These are phyloP conservation scores for Sugiyamaella japonica DNA, from an alignment of 1,139 yeast species.

Conservation along the genomic window DNA sequence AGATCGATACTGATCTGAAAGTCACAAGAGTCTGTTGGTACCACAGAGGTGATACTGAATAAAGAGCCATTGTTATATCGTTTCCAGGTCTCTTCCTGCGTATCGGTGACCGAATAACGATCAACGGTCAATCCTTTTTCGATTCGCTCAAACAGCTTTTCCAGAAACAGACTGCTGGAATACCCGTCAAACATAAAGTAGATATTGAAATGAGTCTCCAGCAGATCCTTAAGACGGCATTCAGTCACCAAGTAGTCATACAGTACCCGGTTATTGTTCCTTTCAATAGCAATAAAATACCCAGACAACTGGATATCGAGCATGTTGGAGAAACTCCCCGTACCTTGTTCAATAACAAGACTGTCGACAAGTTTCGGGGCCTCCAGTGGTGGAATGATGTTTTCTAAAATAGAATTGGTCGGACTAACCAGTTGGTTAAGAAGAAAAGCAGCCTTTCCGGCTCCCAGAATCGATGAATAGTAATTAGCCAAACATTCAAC, in stretches of 20 bases:
- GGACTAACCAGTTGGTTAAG: neutral
- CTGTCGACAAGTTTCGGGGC: neutral
- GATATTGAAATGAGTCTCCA: conserved; percentile 18
- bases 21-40: neutral
- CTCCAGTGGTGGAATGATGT: neutral
- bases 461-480: conserved; percentile 1
- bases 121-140: conserved; percentile 12
- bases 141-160: conserved; percentile 9
- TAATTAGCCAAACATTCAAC: neutral
- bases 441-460: conserved; percentile 15
- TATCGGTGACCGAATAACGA: conserved; percentile 20
- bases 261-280: conserved; percentile 5
- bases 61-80: neutral
- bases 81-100: conserved; percentile 15
- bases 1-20: conserved; percentile 4
- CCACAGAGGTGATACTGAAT: conserved; percentile 1
- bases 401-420: neutral
- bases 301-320: conserved; percentile 3
- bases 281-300: conserved; percentile 5
- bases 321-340: conserved; percentile 8
- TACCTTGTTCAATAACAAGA: neutral
- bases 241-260: neutral
- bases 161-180: conserved; percentile 14
- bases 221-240: conserved; percentile 4
- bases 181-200: conserved; percentile 24